Conservation (phyloP, 1,284 basidiomycete species). For the Cystobasidium slooffiae region DNA sequence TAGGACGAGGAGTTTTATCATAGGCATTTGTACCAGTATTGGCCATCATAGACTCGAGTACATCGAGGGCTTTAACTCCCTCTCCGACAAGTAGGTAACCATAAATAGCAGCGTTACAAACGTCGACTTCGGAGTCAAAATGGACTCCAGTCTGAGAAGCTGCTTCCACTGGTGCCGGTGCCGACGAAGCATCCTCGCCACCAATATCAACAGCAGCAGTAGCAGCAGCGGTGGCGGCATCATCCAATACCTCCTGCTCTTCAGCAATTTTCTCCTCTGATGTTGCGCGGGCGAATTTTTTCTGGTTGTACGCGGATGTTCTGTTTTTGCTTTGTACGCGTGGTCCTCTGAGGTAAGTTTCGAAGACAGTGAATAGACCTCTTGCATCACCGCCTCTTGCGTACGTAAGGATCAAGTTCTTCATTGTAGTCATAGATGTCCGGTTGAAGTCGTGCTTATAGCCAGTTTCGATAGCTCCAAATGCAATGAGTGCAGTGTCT, state of each 20-base stretch:
- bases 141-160: background rate
- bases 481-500: slow-evolving; percentile 33
- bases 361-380: slow-evolving; percentile 31
- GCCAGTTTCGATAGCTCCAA: slow-evolving; percentile 29
- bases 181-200: background rate
- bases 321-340: background rate
- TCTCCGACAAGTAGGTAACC: slow-evolving; percentile 22
- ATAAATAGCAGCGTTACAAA: slow-evolving; percentile 36
- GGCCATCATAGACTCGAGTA: slow-evolving; percentile 35
- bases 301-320: background rate
- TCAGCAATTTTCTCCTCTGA: background rate
- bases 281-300: background rate
- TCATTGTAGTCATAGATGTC: background rate
- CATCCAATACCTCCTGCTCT: background rate
- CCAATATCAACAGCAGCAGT: background rate
- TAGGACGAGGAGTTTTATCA: slow-evolving; percentile 3
- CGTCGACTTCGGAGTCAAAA: slow-evolving; percentile 3
- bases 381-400: slow-evolving; percentile 20
- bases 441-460: too few relatives aligned
- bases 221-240: background rate
- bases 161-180: background rate
- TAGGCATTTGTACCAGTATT: background rate
- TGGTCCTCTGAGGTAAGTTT: slow-evolving; percentile 24
- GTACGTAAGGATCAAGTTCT: slow-evolving; percentile 26
- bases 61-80: slow-evolving; percentile 12